Conservation (phyloP, 768 basidiomycete genomes). For the Lactarius trivialis region DNA sequence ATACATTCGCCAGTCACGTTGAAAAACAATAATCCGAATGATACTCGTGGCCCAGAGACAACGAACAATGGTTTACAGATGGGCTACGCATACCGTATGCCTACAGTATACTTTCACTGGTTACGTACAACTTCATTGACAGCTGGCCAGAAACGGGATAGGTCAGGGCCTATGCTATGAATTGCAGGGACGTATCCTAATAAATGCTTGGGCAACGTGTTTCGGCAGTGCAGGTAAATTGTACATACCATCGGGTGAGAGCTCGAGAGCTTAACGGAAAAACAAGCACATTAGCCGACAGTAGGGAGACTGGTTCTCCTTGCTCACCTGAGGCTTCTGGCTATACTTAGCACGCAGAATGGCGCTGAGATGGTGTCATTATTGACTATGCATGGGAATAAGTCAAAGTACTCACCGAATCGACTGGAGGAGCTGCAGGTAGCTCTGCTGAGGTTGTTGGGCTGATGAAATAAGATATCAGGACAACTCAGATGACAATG, state of each 20-base stretch:
- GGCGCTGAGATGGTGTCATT: slow-evolving; percentile 30
- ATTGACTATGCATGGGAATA: background rate
- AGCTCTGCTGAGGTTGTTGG: slow-evolving; percentile 51
- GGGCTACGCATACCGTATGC: background rate
- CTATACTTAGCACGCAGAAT: slow-evolving; percentile 56
- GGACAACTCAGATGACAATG: background rate
- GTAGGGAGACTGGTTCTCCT: background rate
- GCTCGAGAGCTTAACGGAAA: slow-evolving; percentile 43
- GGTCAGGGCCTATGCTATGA: slow-evolving; percentile 26
- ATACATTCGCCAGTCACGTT: background rate
- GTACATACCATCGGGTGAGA: slow-evolving; percentile 60
- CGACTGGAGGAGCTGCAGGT: slow-evolving; percentile 53
- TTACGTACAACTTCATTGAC: background rate
- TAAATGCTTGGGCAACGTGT: background rate
- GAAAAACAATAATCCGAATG: background rate
- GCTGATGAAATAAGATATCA: slow-evolving; percentile 27
- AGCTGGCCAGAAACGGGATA: background rate
- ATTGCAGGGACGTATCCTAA: slow-evolving; percentile 30
- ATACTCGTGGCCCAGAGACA: background rate
- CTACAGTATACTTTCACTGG: background rate
- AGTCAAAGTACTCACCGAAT: slow-evolving; percentile 38
- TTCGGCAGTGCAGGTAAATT: background rate
- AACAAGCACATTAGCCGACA: background rate
- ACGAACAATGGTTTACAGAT: background rate
- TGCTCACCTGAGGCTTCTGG: slow-evolving; percentile 53